phyloP scores from a whole-genome alignment of 2,329 filamentous ascomycete genomes.

The Cercospora zeae-maydis region DNA sequence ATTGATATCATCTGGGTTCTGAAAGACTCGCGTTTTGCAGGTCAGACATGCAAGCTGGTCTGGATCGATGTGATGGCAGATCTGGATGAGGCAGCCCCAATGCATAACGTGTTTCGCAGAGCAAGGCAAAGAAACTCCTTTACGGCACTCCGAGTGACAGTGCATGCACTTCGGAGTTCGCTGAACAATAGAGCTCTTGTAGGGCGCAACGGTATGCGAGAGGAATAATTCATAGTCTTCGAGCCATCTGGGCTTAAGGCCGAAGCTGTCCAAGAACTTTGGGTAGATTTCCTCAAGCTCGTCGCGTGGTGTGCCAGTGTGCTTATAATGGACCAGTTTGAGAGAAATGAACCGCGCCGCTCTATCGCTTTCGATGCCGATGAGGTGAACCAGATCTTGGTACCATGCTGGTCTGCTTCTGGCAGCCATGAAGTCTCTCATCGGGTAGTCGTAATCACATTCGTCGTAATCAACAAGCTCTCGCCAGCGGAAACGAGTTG shows the following conservation, averaged over 20 bases:
- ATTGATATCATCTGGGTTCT: not conserved
- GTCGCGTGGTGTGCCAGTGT: not conserved
- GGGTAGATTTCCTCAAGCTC: not conserved
- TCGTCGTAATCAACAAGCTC: slow-evolving; percentile 3
- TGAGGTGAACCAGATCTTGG: slow-evolving; percentile 16
- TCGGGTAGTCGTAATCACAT: slow-evolving; percentile 5
- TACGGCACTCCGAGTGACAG: not conserved
- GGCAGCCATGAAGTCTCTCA: slow-evolving; percentile 10
- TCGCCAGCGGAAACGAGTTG: slow-evolving; percentile 1
- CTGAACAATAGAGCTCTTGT: not conserved
- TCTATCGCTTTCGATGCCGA: slow-evolving; percentile 12
- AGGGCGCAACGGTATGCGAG: not conserved
- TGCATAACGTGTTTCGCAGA: slow-evolving; percentile 4
- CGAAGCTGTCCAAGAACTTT: slow-evolving; percentile 14
- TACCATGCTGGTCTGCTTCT: slow-evolving; percentile 9
- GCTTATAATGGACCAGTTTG: not conserved
- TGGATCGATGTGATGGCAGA: not conserved
- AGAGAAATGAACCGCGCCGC: slow-evolving; percentile 13
- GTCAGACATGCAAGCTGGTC: not conserved
- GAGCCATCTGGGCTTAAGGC: not conserved
- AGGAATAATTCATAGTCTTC: not conserved
- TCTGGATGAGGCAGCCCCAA: not conserved
- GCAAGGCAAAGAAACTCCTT: slow-evolving; percentile 5
- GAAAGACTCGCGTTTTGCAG: slow-evolving; percentile 5
- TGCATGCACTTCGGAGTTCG: not conserved